phyloP scores from a whole-genome alignment of 768 basidiomycete genomes.

The Tylopilus vinaceipallidus region DNA sequence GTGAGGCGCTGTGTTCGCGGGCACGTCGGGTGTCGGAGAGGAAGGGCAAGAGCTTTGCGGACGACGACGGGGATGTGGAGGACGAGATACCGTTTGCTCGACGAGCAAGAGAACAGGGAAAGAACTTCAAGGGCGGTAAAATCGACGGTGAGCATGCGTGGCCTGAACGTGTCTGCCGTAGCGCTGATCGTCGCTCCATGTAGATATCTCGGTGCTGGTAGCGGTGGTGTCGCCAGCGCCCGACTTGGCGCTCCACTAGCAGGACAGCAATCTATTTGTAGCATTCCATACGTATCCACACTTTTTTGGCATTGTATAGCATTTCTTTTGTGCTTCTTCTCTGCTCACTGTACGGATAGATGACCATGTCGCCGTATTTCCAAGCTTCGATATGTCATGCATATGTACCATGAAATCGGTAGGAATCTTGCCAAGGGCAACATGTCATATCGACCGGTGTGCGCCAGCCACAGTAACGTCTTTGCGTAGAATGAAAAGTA shows the following conservation, averaged over 20 bases:
- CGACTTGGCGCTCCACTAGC: constrained; percentile 21
- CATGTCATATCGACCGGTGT: too few species aligned
- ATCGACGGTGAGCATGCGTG: constrained; percentile 60
- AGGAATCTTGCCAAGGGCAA: too few species aligned
- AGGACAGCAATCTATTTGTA: constrained; percentile 1
- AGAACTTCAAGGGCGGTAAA: constrained; percentile 77
- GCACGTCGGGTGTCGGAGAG: constrained; percentile 68
- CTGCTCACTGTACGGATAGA: constrained; percentile 25
- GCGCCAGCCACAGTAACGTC: too few species aligned
- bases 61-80: constrained; percentile 30
- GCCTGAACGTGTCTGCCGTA: neutral
- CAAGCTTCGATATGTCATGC: constrained; percentile 11
- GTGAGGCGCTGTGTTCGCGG: constrained; percentile 78
- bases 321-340: constrained; percentile 20
- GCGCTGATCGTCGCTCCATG: neutral
- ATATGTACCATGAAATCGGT: neutral
- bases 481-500: too few species aligned
- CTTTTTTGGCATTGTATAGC: constrained; percentile 25
- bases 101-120: constrained; percentile 74
- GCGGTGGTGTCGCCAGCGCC: constrained; percentile 57
- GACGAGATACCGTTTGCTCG: constrained; percentile 80
- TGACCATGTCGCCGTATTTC: constrained; percentile 18
- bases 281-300: constrained; percentile 14
- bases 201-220: constrained; percentile 67
- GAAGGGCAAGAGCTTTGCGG: constrained; percentile 22